phyloP scores from a whole-genome alignment of 441 rosid species.

The Theobroma grandiflorum region DNA sequence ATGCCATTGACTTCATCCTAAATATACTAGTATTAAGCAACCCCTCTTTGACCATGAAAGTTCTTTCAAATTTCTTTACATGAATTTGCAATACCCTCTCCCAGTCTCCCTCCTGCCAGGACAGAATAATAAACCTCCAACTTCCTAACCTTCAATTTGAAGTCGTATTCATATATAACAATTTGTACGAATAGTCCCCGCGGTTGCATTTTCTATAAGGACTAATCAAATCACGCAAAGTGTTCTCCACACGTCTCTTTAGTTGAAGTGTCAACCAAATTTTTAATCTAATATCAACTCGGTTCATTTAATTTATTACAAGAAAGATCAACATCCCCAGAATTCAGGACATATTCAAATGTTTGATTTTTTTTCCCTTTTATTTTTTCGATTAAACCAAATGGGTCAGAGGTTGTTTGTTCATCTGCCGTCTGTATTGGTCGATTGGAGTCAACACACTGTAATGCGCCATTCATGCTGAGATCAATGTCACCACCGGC shows the following conservation, averaged over 20 bases:
- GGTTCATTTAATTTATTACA: neutral
- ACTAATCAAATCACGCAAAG: neutral
- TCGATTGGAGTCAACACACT: neutral
- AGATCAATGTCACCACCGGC: slow-evolving; percentile 18
- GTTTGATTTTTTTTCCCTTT: neutral
- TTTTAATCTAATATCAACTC: neutral
- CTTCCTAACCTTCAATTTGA: too few relatives aligned
- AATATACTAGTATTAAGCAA: neutral
- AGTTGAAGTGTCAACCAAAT: neutral
- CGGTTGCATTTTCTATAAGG: neutral
- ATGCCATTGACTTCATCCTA: neutral
- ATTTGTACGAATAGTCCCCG: neutral
- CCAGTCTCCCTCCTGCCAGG: neutral
- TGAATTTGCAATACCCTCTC: neutral
- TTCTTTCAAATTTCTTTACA: neutral
- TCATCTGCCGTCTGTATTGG: neutral
- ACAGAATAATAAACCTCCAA: too few relatives aligned
- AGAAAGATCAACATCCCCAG: neutral
- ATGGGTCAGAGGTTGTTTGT: neutral
- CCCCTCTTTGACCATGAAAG: neutral
- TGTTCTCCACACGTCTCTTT: neutral
- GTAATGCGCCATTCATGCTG: slow-evolving; percentile 14
- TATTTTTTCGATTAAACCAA: neutral
- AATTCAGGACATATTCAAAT: neutral
- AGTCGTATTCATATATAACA: neutral